Base-by-base conservation (phyloP, 2,329 filamentous ascomycete genomes). In the Fusarium setosum region DNA sequence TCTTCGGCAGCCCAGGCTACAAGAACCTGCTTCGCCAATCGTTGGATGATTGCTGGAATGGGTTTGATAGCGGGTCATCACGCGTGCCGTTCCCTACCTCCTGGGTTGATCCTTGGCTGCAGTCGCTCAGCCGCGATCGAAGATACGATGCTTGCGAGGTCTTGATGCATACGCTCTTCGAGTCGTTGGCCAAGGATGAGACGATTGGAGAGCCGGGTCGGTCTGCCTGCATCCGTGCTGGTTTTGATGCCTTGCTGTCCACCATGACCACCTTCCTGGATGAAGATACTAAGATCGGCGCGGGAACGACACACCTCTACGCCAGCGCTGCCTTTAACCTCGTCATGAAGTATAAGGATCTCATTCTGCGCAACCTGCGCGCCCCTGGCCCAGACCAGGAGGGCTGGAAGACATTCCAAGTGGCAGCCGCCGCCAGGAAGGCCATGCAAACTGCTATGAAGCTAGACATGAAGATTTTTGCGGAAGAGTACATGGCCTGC, bases 91-190 rank as follows among this genome's bases (percentile, higher is more conserved):
- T 92, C 44, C 87, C 93, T 56, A 88, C 94, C 9, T 88, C 87
- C 20, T 98, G 94, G 93, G 88, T 96, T 29, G 83, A 84, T 20
- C 88, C 90, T 1, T 93, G 97, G 73, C 86, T 97, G 63, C 83
- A 86, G 26, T 97, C 94, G 2, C 85, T 97, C 59, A 89, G 90
- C 59, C 84, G 90, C 6, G 87, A 90, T 56, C 92, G 93, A 71
- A 88, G 93, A 59, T 89, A 91, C 17, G 91, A 94, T 67, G 91
- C 92, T 8, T 94, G 93, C 75, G 89, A 93, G 61, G 88, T 91
- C n/a, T 81, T 97, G 38, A 84, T 93, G 35, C 86, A 91, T 63
- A 89, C 93, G 53, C 84, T 97, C 10, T 86, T 97, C 38, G 85
- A 88, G 55, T 86, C 85, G 7, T 83, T 90, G 20, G 88, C 82